Percentiles rank a stretch among this genome's conserved stretches.
phyloP scores from a whole-genome alignment of 345 rosid genomes.

The Ricinus communis region DNA sequence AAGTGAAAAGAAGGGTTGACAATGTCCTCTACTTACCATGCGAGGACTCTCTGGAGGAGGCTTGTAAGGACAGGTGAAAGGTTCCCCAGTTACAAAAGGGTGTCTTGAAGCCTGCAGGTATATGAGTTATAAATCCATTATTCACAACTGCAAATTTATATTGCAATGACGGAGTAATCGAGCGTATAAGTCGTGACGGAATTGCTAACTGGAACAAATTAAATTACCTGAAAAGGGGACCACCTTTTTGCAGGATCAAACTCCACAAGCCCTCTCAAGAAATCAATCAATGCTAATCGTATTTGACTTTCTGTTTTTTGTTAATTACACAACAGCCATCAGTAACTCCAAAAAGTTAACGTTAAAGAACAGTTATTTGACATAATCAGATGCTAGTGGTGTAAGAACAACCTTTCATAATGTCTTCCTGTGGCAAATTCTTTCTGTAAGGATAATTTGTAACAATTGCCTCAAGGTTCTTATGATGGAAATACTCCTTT shows the following conservation, averaged over 20 bases:
- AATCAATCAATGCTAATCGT: constrained; percentile 92
- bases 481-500: constrained; percentile 91
- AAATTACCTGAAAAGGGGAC: constrained; percentile 94
- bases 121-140: constrained; percentile 14
- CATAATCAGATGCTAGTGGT: constrained; percentile 11
- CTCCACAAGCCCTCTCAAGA: constrained; percentile 95
- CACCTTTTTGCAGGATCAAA: constrained; percentile 98
- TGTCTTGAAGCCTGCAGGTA: constrained; percentile 88
- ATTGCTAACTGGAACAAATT: constrained; percentile 20
- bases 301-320: constrained; percentile 66
- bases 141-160: constrained; percentile 1
- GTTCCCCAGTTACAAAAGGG: constrained; percentile 98
- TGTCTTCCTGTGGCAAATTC: constrained; percentile 75
- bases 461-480: constrained; percentile 90
- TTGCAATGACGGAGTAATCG: constrained; percentile 6
- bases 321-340: constrained; percentile 21
- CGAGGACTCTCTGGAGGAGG: constrained; percentile 85
- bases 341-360: constrained; percentile 23
- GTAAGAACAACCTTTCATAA: constrained; percentile 60
- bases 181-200: constrained; percentile 10
- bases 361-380: neutral
- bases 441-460: constrained; percentile 78
- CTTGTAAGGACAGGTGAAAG: constrained; percentile 83
- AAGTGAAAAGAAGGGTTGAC: no score
- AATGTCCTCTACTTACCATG: constrained; percentile 75